These are phyloP conservation scores for Wickerhamomyces strasburgensis DNA, from an alignment of 805 yeast species.

Conservation along the genomic window DNA sequence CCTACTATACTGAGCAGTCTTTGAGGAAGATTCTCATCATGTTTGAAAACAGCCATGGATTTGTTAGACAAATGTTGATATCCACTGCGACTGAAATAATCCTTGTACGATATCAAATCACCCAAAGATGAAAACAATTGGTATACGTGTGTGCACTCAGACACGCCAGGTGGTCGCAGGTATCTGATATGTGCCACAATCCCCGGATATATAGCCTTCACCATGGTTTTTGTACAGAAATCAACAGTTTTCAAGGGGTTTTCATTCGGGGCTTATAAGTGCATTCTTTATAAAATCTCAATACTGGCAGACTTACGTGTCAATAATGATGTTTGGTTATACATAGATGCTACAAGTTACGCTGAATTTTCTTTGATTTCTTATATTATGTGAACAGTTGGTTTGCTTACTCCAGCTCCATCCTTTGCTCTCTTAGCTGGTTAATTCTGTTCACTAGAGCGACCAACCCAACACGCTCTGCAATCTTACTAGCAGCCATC, in stretches of 20 bases:
- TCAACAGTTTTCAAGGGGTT: no score
- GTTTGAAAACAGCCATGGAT: slow-evolving; percentile 12
- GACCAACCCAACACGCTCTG: slow-evolving; percentile 62
- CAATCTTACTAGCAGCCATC: slow-evolving; percentile 78
- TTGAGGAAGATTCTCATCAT: background rate
- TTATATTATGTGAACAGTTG: no score
- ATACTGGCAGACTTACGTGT: no score
- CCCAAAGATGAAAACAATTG: slow-evolving; percentile 8
- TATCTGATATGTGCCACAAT: slow-evolving; percentile 12
- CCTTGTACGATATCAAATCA: slow-evolving; percentile 11
- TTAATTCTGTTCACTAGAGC: slow-evolving; percentile 50
- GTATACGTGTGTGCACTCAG: slow-evolving; percentile 6
- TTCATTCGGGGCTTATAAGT: no score
- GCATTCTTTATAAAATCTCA: no score
- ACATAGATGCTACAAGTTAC: no score
- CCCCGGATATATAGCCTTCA: no score
- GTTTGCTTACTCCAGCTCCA: slow-evolving; percentile 24
- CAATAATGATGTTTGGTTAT: no score
- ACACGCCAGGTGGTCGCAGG: slow-evolving; percentile 2
- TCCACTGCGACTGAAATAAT: slow-evolving; percentile 12
- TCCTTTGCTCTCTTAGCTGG: slow-evolving; percentile 46
- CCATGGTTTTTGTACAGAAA: no score
- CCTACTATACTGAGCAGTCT: slow-evolving; percentile 7
- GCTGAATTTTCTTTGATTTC: no score
- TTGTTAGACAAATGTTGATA: slow-evolving; percentile 11